A percentile compares a stretch with the other conserved stretches of the same genome.
Conservation (phyloP, 257 asterid species). For the Forsythia suspensa region DNA sequence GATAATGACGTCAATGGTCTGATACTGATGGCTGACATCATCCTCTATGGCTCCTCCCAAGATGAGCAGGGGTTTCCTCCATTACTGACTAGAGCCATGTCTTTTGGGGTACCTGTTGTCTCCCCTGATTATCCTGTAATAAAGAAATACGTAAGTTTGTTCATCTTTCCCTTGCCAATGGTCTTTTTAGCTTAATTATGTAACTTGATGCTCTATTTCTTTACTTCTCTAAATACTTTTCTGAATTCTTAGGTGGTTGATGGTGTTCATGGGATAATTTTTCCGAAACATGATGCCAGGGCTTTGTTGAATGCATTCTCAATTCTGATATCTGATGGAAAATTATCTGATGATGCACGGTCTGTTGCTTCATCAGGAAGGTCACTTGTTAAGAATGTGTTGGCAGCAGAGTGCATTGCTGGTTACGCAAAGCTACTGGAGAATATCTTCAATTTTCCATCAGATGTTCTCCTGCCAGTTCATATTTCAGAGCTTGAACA, state of each 20-base stretch:
- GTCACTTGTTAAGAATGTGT: slow-evolving; percentile 78
- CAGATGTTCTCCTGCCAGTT: slow-evolving; percentile 80
- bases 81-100: slow-evolving; percentile 82
- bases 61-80: slow-evolving; percentile 92
- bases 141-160: slow-evolving; percentile 64
- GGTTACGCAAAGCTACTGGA: slow-evolving; percentile 74
- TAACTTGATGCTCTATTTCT: slow-evolving; percentile 21
- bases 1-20: slow-evolving; percentile 67
- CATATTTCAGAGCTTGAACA: slow-evolving; percentile 57
- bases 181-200: slow-evolving; percentile 21
- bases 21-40: slow-evolving; percentile 86
- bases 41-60: slow-evolving; percentile 87
- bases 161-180: slow-evolving; percentile 24
- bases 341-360: slow-evolving; percentile 63
- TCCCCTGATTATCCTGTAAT: slow-evolving; percentile 77
- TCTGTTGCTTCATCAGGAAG: slow-evolving; percentile 76
- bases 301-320: slow-evolving; percentile 66
- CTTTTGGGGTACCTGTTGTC: slow-evolving; percentile 81
- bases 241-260: slow-evolving; percentile 62
- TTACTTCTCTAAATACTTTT: slow-evolving; percentile 14
- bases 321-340: slow-evolving; percentile 63
- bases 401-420: slow-evolving; percentile 73
- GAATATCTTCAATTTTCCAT: slow-evolving; percentile 75
- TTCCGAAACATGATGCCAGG: slow-evolving; percentile 58
- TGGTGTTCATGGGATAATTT: slow-evolving; percentile 81